These are phyloP conservation scores for Excoecaria cochinchinensis DNA, from an alignment of 345 rosid genomes.

Conservation along the genomic window DNA sequence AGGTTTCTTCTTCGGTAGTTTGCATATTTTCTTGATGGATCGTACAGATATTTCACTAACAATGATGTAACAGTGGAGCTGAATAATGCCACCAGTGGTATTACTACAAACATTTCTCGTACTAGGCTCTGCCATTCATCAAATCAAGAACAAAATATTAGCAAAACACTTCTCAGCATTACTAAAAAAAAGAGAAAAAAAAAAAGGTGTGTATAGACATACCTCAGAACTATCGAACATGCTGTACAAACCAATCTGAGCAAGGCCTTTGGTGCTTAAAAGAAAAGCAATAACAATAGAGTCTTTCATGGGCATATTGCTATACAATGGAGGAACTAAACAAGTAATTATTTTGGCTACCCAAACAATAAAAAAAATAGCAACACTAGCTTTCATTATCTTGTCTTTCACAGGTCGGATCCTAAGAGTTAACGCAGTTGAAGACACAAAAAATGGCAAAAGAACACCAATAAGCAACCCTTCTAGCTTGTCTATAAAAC, in stretches of 20 bases:
- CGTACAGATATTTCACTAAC: neutral
- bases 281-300: neutral
- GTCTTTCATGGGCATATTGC: neutral
- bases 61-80: neutral
- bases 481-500: neutral
- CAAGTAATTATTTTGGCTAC: neutral
- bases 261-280: neutral
- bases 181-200: neutral
- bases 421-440: neutral
- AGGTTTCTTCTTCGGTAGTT: neutral
- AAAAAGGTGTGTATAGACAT: neutral
- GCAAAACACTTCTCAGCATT: neutral
- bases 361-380: neutral
- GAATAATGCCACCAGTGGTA: neutral
- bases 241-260: neutral
- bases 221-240: neutral
- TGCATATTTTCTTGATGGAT: slow-evolving; percentile 7
- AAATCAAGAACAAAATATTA: neutral
- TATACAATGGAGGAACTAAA: neutral
- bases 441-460: neutral
- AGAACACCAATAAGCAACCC: neutral
- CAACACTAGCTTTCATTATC: neutral
- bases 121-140: neutral
- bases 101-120: neutral
- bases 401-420: neutral